A percentile compares a stretch with the other conserved stretches of the same genome.
Evolutionary conservation across 2,329 filamentous ascomycete genomes (phyloP).

Genomic region (Hawksworthiomyces lignivorus): DNA sequence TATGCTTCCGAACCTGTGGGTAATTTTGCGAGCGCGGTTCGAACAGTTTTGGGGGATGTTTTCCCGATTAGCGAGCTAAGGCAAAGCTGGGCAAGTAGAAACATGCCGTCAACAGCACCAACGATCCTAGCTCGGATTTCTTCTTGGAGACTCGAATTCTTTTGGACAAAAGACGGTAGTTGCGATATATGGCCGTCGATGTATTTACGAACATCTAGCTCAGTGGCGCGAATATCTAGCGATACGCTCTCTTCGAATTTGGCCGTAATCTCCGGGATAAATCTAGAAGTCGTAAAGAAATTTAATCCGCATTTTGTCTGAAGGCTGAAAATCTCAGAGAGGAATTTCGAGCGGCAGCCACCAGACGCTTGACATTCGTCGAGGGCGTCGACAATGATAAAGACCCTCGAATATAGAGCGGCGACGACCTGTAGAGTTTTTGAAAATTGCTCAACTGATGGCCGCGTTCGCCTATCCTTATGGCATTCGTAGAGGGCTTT

Average conservation of each 20-base stretch:
- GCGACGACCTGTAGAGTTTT: conserved; percentile 14
- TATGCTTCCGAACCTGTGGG: background rate
- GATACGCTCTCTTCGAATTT: background rate
- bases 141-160: background rate
- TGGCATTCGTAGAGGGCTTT: conserved; percentile 15
- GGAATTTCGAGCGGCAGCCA: conserved; percentile 7
- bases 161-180: background rate
- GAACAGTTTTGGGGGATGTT: background rate
- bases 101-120: background rate
- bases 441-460: background rate
- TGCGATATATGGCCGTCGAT: background rate
- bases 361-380: conserved; percentile 18
- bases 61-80: background rate
- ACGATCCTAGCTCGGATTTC: background rate
- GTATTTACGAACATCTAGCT: conserved; percentile 1
- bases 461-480: background rate
- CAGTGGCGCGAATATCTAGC: conserved; percentile 3
- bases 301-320: conserved; percentile 5
- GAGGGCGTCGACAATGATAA: conserved; percentile 21
- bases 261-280: background rate
- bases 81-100: conserved; percentile 1
- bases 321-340: conserved; percentile 14
- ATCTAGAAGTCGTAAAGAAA: background rate
- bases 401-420: conserved; percentile 16
- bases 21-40: background rate